Evolutionary conservation across 108 stramenopile species (phyloP).

Genomic region (Nitzschia sp.): DNA sequence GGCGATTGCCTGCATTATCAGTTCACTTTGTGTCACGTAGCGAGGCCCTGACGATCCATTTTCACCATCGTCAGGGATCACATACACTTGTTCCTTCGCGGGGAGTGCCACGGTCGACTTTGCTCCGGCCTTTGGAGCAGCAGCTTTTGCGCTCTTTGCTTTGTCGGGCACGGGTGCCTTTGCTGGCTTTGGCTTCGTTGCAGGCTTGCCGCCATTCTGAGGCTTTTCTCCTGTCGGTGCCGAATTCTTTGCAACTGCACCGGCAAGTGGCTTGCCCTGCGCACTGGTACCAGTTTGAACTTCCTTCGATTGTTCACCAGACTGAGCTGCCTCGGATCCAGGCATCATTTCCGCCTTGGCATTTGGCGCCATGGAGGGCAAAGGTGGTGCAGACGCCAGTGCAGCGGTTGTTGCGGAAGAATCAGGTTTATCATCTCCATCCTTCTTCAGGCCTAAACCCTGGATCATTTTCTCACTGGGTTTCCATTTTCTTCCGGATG

Average conservation of each 20-base stretch:
- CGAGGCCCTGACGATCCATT: constrained; percentile 1
- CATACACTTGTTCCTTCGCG: constrained; percentile 5
- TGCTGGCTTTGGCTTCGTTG: background rate
- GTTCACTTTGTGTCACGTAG: constrained; percentile 19
- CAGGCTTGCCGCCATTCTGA: background rate
- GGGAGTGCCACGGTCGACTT: background rate
- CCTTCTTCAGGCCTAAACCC: background rate
- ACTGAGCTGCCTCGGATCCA: no score
- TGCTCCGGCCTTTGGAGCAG: background rate
- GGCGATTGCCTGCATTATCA: constrained; percentile 24
- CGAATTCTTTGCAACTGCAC: background rate
- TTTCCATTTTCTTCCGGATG: constrained; percentile 29
- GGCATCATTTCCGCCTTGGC: background rate
- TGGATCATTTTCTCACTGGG: constrained; percentile 30
- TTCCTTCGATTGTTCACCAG: no score
- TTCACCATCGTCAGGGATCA: background rate
- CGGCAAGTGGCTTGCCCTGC: no score
- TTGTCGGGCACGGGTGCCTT: background rate
- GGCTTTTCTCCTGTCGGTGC: background rate
- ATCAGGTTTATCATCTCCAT: background rate
- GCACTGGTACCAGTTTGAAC: no score
- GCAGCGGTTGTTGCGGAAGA: background rate
- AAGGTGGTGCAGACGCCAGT: background rate
- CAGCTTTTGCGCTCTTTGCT: no score
- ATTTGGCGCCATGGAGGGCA: constrained; percentile 3